phyloP scores from a whole-genome alignment of 768 basidiomycete genomes.

The Mycena chlorophos region DNA sequence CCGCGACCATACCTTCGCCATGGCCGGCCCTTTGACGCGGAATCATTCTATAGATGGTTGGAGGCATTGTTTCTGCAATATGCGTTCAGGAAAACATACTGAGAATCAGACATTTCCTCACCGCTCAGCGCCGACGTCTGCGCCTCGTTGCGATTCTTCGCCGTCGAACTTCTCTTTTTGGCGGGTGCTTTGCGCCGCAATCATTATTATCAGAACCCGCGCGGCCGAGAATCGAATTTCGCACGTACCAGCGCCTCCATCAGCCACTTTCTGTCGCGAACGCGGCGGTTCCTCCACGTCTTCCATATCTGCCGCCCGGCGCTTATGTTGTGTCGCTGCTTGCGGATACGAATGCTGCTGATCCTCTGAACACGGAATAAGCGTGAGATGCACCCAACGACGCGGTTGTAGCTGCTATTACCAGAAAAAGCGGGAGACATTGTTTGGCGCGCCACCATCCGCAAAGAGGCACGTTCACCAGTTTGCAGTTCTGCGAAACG shows the following conservation, averaged over 20 bases:
- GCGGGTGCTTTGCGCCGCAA: constrained; percentile 37
- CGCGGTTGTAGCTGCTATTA: constrained; percentile 27
- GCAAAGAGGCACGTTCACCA: constrained; percentile 57
- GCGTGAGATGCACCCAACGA: constrained; percentile 29
- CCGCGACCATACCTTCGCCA: constrained; percentile 2
- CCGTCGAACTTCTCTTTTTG: constrained; percentile 61
- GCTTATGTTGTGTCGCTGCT: constrained; percentile 8
- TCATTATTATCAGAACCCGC: constrained; percentile 11
- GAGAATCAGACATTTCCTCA: constrained; percentile 28
- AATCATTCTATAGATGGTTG: constrained; percentile 6
- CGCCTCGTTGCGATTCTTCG: constrained; percentile 73
- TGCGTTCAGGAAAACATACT: constrained; percentile 5
- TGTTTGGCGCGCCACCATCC: constrained; percentile 49
- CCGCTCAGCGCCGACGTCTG: constrained; percentile 66
- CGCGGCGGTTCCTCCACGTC: constrained; percentile 16
- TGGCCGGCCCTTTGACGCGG: neutral
- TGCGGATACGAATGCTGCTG: neutral
- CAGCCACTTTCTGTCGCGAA: constrained; percentile 11
- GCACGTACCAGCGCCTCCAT: neutral
- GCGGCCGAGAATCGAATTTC: constrained; percentile 3
- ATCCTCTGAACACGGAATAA: constrained; percentile 5
- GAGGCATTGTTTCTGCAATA: constrained; percentile 5
- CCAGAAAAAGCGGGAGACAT: constrained; percentile 35
- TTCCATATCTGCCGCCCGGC: constrained; percentile 7
- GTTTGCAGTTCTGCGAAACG: constrained; percentile 47